Base-by-base conservation (phyloP, 108 stramenopile species). In the Chaetoceros muelleri region DNA sequence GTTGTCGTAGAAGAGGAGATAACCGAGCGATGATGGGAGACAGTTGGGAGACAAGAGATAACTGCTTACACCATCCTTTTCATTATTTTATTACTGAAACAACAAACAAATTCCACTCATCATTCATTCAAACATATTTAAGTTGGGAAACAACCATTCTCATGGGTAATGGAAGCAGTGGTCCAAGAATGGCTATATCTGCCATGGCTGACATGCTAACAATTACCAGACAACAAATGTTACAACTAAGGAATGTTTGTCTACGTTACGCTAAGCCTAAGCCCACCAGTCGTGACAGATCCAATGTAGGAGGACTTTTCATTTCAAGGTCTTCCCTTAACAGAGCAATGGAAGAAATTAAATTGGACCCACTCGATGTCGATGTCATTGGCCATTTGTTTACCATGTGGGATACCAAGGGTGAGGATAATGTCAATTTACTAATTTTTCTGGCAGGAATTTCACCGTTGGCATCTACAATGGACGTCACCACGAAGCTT, bases 341-440 rank as follows among this genome's bases (percentile, higher is more conserved):
- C 20, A 7, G 24, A 23, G 66, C 67, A 10, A 61, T 72, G 67
- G 45, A 30, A 19, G 29, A 61, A 16, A 34, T 57, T 30, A 52
- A 59, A 44, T 24, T 53, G 28, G 57, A 21, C 1, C 17, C 22
- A 28, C 44, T 57, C 27, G 73, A 74, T 52, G 47, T 54, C 18
- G 66, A 77, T 34, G 66, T 83, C 1, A 61, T 83, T 44, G 67
- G 74, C 52, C 58, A 72, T n/a, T 29, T 83, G 24, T 79, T 74
- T 52, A 73, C 72, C 17, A 77, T 79, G 78, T 83, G 75, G 75
- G 82, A 83, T 60, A 66, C 50, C 50, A 53, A 65, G 44, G 64
- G 64, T 3, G 25, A 44, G 13, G 64, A 57, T 17, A 46, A 44
- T 8, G 44, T 83, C 21, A 65, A 74, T 10, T 52, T 60, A 46